These are phyloP conservation scores for Cyclospora cayetanensis DNA, from an alignment of 169 alveolate species.

Conservation along the genomic window DNA sequence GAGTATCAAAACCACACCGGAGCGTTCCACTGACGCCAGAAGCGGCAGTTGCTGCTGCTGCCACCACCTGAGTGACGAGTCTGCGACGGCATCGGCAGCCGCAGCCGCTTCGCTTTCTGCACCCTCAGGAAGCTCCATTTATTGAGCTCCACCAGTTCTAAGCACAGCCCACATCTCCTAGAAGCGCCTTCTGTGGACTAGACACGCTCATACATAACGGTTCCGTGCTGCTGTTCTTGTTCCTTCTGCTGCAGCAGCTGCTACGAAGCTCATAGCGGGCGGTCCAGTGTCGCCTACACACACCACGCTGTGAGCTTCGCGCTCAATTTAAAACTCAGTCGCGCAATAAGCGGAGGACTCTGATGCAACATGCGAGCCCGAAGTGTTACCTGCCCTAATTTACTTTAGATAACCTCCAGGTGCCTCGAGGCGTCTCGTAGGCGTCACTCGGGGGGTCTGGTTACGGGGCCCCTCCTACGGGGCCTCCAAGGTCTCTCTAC, in stretches of 20 bases:
- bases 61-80: constrained; percentile 35
- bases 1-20: constrained; percentile 30
- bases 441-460: no score
- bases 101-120: background rate
- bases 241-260: background rate
- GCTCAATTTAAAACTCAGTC: no score
- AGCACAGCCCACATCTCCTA: background rate
- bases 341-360: no score
- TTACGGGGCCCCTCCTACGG: no score
- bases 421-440: no score
- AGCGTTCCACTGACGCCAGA: background rate
- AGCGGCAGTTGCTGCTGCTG: constrained; percentile 32
- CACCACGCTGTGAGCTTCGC: no score
- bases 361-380: no score
- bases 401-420: no score
- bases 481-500: no score
- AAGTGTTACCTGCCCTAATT: no score
- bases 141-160: background rate
- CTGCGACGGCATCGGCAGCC: background rate
- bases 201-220: background rate
- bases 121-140: background rate
- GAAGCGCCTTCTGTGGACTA: background rate
- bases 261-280: no score
- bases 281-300: no score
- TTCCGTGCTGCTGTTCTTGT: background rate